Evolutionary conservation across 163 green algal species (phyloP).

Genomic region (Scenedesmus sp.): DNA sequence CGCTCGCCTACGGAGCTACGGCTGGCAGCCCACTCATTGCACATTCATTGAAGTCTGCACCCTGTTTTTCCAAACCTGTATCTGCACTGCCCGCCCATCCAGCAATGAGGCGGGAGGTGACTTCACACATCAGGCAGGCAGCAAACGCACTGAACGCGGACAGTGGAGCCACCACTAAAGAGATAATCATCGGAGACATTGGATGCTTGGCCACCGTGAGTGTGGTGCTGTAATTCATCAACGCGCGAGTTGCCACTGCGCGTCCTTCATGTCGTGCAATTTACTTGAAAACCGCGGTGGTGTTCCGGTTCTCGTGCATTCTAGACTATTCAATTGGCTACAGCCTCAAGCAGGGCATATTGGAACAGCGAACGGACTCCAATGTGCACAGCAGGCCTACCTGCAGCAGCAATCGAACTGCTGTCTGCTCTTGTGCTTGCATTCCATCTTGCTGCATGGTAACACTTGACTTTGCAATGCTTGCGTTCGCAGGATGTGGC

Average conservation of each 20-base stretch:
- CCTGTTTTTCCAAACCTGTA: background rate
- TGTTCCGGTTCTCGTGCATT: background rate
- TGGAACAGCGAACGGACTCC: background rate
- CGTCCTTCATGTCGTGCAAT: background rate
- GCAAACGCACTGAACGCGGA: background rate
- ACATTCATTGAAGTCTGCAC: too few species aligned
- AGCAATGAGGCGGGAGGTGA: conserved; percentile 7
- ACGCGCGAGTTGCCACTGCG: background rate
- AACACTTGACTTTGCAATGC: background rate
- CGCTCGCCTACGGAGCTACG: background rate
- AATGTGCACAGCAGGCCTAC: background rate
- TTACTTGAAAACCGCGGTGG: background rate
- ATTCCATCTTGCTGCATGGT: background rate
- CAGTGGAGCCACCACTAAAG: background rate
- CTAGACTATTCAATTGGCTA: too few species aligned
- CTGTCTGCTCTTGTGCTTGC: background rate
- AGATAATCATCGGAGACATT: background rate
- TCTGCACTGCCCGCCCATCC: background rate
- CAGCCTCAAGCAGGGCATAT: too few species aligned
- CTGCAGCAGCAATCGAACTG: background rate
- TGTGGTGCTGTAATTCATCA: background rate
- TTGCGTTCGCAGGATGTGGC: background rate
- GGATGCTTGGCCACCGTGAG: background rate
- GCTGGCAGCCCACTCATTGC: background rate
- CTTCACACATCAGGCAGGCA: background rate